Base-by-base conservation (phyloP, 2,329 filamentous ascomycete species). In the Penicillium sp. region DNA sequence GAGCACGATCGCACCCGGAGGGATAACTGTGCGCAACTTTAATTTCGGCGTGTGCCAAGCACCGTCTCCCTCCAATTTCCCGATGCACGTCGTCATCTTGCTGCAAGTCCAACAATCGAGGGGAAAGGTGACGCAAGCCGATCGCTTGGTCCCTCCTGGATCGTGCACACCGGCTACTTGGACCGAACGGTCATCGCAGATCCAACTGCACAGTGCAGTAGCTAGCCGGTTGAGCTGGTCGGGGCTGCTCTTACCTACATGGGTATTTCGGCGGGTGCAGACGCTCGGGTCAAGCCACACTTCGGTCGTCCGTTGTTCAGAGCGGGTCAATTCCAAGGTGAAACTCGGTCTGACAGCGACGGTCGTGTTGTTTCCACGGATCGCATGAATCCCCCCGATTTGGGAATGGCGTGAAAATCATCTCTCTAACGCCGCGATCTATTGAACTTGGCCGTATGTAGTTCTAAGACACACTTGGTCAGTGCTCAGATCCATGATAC, bases 121-220 rank as follows among this genome's bases (percentile, higher is more conserved):
- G n/a, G 31, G 31, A 3, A 7, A n/a, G 56, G 43, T 61, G 56
- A 61, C 57, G 57, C 59, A 62, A 61, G 59, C 56, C 54, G 52
- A 59, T 59, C 54, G 51, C 56, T 57, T 59, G 52, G 54, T 13
- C 31, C 31, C 31, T 16, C 31, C 9, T 35, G n/a, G n/a, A 16
- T 35, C 31, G 31, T 35, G n/a, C 31, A 35, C n/a, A 7, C 31
- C n/a, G 31, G n/a, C n/a, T 35, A 7, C 9, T 35, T 16, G n/a
- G 31, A 6, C n/a, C n/a, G 5, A 8, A 7, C 4, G 14, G 31
- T n/a, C 31, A 35, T 9, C 31, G 31, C 31, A 35, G 31, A 35
- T 35, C 31, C 16, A 16, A 16, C 31, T 16, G 31, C n/a, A 35
- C 31, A 35, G 31, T 35, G 18, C 31, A 35, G 31, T n/a, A 18